Evolutionary conservation across 371 early-diverging fungal species (phyloP).

Genomic region (Apophysomyces elegans): DNA sequence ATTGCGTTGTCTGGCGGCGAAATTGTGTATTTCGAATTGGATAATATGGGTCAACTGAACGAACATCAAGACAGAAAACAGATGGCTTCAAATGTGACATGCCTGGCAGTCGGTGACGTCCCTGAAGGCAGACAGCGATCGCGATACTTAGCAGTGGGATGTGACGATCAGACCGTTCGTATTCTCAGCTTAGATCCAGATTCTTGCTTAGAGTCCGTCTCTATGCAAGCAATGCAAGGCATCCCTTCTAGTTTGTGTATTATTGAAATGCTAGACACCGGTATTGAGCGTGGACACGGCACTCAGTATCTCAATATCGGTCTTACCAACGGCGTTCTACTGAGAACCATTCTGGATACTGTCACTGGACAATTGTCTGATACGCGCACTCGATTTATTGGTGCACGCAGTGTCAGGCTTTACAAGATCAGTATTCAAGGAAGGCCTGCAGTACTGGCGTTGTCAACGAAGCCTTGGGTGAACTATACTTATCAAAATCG

Average conservation of each 20-base stretch:
- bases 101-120: slow-evolving; percentile 81
- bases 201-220: slow-evolving; percentile 75
- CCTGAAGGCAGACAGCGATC: slow-evolving; percentile 82
- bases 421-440: slow-evolving; percentile 72
- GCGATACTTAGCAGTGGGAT: slow-evolving; percentile 89
- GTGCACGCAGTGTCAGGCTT: slow-evolving; percentile 83
- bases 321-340: slow-evolving; percentile 85
- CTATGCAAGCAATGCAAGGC: slow-evolving; percentile 77
- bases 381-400: slow-evolving; percentile 88
- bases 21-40: slow-evolving; percentile 93
- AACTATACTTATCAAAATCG: slow-evolving; percentile 82
- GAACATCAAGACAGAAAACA: slow-evolving; percentile 85
- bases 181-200: slow-evolving; percentile 86
- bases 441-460: slow-evolving; percentile 77
- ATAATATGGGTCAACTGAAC: slow-evolving; percentile 82
- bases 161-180: slow-evolving; percentile 92
- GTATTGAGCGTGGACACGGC: slow-evolving; percentile 59
- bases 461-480: slow-evolving; percentile 91
- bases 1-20: slow-evolving; percentile 87
- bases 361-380: slow-evolving; percentile 87
- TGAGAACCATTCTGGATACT: slow-evolving; percentile 87
- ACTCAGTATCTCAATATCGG: slow-evolving; percentile 89
- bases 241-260: slow-evolving; percentile 65
- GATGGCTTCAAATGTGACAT: slow-evolving; percentile 73
- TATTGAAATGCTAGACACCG: slow-evolving; percentile 79